phyloP scores from a whole-genome alignment of 129 eudicot genomes.

The Flaveria trinervia region DNA sequence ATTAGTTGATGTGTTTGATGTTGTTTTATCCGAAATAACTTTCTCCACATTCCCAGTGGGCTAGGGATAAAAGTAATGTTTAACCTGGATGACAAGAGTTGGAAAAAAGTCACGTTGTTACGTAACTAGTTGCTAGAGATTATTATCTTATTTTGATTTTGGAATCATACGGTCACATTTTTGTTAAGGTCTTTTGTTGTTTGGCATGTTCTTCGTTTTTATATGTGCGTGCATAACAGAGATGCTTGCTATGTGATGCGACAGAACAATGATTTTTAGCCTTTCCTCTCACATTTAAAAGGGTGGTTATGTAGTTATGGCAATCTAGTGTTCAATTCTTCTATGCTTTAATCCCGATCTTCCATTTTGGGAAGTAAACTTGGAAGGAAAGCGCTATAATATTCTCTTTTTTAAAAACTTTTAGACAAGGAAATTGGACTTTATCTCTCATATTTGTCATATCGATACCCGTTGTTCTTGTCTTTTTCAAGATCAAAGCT shows the following conservation, averaged over 20 bases:
- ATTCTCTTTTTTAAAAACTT: slow-evolving; percentile 16
- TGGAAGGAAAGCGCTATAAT: slow-evolving; percentile 20
- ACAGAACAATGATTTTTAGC: background rate
- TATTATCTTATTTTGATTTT: slow-evolving; percentile 15
- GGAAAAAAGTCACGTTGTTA: background rate
- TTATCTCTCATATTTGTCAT: slow-evolving; percentile 17
- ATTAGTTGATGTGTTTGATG: slow-evolving; percentile 3
- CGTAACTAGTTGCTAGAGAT: slow-evolving; percentile 24
- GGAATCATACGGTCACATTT: background rate
- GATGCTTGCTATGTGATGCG: slow-evolving; percentile 10
- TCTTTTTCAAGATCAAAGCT: slow-evolving; percentile 29
- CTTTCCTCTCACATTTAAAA: slow-evolving; percentile 14
- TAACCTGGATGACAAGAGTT: slow-evolving; percentile 8
- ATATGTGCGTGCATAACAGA: background rate
- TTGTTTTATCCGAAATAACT: background rate
- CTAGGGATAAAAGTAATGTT: background rate
- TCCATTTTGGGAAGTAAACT: slow-evolving; percentile 27
- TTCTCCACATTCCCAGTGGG: background rate
- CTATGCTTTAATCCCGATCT: background rate
- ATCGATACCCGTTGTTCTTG: slow-evolving; percentile 14
- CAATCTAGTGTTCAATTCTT: slow-evolving; percentile 1
- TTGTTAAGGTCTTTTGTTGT: slow-evolving; percentile 7
- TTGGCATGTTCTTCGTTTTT: background rate
- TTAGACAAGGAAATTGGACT: slow-evolving; percentile 13
- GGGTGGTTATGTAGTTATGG: slow-evolving; percentile 21